Base-by-base conservation (phyloP, 2,329 filamentous ascomycete genomes). In the Emericellopsis atlantica region DNA sequence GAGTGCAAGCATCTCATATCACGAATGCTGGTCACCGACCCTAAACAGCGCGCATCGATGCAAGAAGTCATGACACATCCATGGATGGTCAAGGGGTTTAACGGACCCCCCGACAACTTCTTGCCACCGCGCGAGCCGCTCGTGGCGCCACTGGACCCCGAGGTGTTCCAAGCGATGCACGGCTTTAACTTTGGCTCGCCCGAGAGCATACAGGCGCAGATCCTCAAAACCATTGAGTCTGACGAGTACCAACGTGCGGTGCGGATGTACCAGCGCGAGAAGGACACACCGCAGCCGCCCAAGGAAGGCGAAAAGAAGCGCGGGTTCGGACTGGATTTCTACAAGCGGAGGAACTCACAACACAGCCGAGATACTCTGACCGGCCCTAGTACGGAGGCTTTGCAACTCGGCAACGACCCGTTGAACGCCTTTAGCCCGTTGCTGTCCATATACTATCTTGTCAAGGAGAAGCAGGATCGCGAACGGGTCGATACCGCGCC, bases 151-250 rank as follows among this genome's bases (percentile, higher is more conserved):
- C 66, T 98, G 9, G 90, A 96, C 54, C 68, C 74, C 2, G 81
- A 84, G 35, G 81, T 96, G 5, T 76, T 98, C 43, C 77, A 86
- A 38, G 89, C 85, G 50, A 98, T 98, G 92, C 93, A 88, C 21
- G 92, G 92, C 3, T 98, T 98, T 59, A 94, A 96, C 59, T 98
- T 96, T 64, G 92, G 92, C 1, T 74, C 86, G 1, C 74, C 87
- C 2, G 88, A 95, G 40, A 76, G 77, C 43, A 95, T 98, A 54
- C 81, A 76, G 43, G 67, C 76, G 3, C 86, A 95, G 55, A 72
- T 98, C 35, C 84, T 79, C 9, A 84, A 83, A 47, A 76, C 89
- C n/a, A 75, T 98, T 45, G 84, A 93, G 52, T 95, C 89, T 0
- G 88, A 94, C 6, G 90, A 96, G 33, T 98, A 98, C 51, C 87